Percentiles rank a stretch among this genome's conserved stretches.
Conservation (phyloP, 192 early-diverging fungal genomes). For the Chytriomyces hyalinus region DNA sequence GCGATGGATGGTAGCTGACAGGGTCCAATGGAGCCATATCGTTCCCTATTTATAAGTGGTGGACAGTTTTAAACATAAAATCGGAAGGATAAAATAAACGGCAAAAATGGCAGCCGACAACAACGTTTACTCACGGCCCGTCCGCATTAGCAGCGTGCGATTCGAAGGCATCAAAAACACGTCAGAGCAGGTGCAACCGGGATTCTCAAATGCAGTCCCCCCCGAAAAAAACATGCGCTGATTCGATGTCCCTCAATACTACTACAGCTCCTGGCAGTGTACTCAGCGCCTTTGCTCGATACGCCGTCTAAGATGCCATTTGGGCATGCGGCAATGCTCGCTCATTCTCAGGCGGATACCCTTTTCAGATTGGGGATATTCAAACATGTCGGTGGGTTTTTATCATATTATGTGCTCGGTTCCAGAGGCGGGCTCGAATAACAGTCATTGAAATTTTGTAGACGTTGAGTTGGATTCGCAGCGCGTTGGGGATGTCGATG, state of each 20-base stretch:
- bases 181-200: neutral
- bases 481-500: slow-evolving; percentile 53
- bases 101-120: neutral
- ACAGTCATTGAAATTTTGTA: neutral
- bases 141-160: neutral
- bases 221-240: too few relatives aligned
- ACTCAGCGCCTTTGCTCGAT: neutral
- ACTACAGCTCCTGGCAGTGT: neutral
- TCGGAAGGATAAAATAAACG: too few relatives aligned
- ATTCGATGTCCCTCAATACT: too few relatives aligned
- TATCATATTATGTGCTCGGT: too few relatives aligned
- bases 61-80: too few relatives aligned
- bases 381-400: slow-evolving; percentile 50
- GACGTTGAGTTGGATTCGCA: slow-evolving; percentile 70
- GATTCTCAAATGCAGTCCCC: too few relatives aligned
- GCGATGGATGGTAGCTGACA: too few relatives aligned
- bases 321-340: slow-evolving; percentile 66
- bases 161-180: neutral
- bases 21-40: too few relatives aligned
- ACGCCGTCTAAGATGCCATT: slow-evolving; percentile 36
- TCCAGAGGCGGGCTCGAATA: too few relatives aligned
- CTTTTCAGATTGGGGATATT: slow-evolving; percentile 74
- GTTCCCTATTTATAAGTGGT: too few relatives aligned
- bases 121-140: neutral
- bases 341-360: slow-evolving; percentile 59